Evolutionary conservation across 257 asterid species (phyloP), one percentile per base, ranked within the genome.

Genomic region (Fraxinus anomala): DNA sequence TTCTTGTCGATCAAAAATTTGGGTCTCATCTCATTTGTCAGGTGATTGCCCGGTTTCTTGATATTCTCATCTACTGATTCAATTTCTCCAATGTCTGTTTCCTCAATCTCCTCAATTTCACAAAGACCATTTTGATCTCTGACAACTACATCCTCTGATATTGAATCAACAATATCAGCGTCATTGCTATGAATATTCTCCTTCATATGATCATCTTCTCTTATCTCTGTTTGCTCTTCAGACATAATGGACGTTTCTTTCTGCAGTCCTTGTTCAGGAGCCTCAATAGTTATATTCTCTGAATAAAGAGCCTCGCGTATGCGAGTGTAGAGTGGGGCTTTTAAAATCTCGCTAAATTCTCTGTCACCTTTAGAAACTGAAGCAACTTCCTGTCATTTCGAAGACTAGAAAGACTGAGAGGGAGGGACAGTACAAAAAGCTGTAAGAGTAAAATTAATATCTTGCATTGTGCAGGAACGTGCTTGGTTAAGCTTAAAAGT

Each of bases 371-470:
- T 81, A 36, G 89, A 33, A 69, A 90, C 94, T 24, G 90, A 87
- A 86, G 87, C 92, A 67, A 93, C 96, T 86, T 91, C 93, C 98
- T 94, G 89, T 80, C 84, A 74, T 70, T 79, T 72, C 65, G 71
- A 78, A 74, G 80, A 74, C 69, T 54, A 31, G 16, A 17, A 70
- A 80, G 39, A 39, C 75, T 77, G 73, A 77, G 14, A 42, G 66
- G 47, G 47, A 42, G 49, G 49, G 49, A 42, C 16, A 42, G 16
- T 34, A 71, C 14, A 11, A 44, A 24, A 14, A 40, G 59, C 17
- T 65, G 14, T 3, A 24, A 26, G 42, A 21, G 33, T 33, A 9
- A 23, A 37, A 70, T n/a, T 11, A 19, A 21, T 70, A 4, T 54
- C 16, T 37, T 1, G 28, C 23, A 51, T 26, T 39, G 74, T 54